Evolutionary conservation across 2,329 filamentous ascomycete genomes (phyloP).

Genomic region (Rhynchosporium graminicola): DNA sequence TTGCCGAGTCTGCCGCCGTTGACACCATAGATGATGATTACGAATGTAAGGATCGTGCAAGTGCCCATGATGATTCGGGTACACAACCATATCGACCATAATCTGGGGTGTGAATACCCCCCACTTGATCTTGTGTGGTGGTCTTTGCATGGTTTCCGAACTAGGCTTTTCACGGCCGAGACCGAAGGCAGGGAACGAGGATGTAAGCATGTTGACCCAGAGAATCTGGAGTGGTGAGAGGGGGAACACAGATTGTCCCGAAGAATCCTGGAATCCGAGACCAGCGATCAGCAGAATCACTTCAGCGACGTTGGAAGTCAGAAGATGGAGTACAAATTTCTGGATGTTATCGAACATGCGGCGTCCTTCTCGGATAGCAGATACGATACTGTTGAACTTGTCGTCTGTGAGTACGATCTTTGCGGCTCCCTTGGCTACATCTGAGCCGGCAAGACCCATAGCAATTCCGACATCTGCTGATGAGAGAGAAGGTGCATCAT

Average conservation of each 20-base stretch:
- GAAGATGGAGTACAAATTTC: conserved; percentile 65
- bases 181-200: conserved; percentile 46
- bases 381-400: conserved; percentile 69
- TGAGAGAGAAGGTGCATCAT: conserved; percentile 54
- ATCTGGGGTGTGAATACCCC: conserved; percentile 80
- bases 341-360: conserved; percentile 79
- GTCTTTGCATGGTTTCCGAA: conserved; percentile 74
- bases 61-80: conserved; percentile 63
- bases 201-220: conserved; percentile 91
- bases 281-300: conserved; percentile 82
- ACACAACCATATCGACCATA: conserved; percentile 76
- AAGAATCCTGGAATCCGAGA: conserved; percentile 74
- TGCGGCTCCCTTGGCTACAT: conserved; percentile 61
- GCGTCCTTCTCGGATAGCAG: conserved; percentile 70
- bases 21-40: conserved; percentile 53
- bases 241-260: conserved; percentile 78
- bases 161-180: conserved; percentile 77
- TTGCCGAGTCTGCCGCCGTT: conserved; percentile 52
- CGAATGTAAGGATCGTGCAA: conserved; percentile 51
- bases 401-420: conserved; percentile 70
- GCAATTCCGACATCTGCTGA: conserved; percentile 69
- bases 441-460: conserved; percentile 60
- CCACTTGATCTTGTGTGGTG: conserved; percentile 67
- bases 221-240: conserved; percentile 84
- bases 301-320: conserved; percentile 77